Conservation (phyloP, 2,329 filamentous ascomycete species). For the Lasiodiplodia citricola region DNA sequence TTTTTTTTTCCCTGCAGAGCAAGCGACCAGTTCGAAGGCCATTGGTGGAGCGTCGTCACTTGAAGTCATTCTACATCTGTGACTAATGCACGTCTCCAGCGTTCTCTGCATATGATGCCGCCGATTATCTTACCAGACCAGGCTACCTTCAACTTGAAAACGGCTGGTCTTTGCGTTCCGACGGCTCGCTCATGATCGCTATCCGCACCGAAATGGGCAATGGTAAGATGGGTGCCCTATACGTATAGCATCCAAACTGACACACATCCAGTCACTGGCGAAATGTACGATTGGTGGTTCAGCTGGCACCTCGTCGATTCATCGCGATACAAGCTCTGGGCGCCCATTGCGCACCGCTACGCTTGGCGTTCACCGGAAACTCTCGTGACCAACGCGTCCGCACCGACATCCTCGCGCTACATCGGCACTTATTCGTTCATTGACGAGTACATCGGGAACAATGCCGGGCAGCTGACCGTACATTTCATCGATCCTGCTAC, state of each 20-base stretch:
- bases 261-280: slow-evolving; percentile 2
- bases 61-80: background rate
- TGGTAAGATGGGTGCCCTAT: too few relatives aligned
- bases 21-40: too few relatives aligned
- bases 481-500: slow-evolving; percentile 5
- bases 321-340: slow-evolving; percentile 17
- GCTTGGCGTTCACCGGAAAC: slow-evolving; percentile 8
- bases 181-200: slow-evolving; percentile 5
- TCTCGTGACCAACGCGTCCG: background rate
- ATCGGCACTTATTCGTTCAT: slow-evolving; percentile 2
- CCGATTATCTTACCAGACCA: background rate
- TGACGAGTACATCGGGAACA: slow-evolving; percentile 17
- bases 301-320: slow-evolving; percentile 19
- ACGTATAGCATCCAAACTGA: too few relatives aligned
- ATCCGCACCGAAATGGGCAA: background rate
- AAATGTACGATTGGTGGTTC: slow-evolving; percentile 22
- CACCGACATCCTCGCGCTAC: background rate
- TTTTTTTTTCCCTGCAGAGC: too few relatives aligned
- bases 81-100: background rate
- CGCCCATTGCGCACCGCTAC: slow-evolving; percentile 17
- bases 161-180: background rate
- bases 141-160: slow-evolving; percentile 20
- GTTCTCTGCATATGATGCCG: background rate
- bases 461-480: background rate
- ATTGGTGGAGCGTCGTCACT: too few relatives aligned